Conservation (phyloP, 208 protist species). For the Crithidia fasciculata region DNA sequence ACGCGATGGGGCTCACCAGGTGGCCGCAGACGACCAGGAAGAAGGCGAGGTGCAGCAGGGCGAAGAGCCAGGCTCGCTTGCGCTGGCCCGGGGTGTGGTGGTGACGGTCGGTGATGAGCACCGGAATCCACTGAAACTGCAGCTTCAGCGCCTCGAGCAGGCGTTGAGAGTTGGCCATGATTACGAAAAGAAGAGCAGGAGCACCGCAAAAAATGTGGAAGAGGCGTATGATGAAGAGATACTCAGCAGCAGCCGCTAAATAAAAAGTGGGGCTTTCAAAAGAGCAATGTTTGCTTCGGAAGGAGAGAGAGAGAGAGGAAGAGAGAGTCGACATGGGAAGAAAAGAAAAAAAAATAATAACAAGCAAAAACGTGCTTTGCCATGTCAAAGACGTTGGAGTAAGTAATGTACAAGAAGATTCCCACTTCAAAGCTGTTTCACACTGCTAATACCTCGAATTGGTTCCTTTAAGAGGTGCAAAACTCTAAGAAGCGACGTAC, state of each 20-base stretch:
- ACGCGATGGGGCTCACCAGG: constrained; percentile 37
- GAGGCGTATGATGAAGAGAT: neutral
- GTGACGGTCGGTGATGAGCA: constrained; percentile 51
- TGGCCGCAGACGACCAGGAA: constrained; percentile 47
- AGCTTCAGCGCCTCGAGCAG: constrained; percentile 53
- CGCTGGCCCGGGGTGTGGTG: constrained; percentile 42
- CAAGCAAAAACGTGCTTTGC: too few relatives aligned
- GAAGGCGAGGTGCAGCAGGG: constrained; percentile 61
- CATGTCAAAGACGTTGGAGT: too few relatives aligned
- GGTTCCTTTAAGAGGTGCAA: too few relatives aligned
- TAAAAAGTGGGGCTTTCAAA: neutral
- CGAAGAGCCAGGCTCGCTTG: constrained; percentile 50
- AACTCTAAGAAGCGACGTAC: too few relatives aligned
- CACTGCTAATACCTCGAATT: too few relatives aligned
- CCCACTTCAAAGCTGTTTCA: too few relatives aligned
- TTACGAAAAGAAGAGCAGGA: too few relatives aligned
- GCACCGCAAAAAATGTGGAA: neutral
- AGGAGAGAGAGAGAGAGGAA: neutral
- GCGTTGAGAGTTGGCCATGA: constrained; percentile 35
- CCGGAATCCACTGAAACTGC: constrained; percentile 73
- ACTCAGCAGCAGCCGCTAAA: neutral
- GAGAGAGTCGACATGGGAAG: neutral
- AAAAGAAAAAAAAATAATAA: constrained; percentile 2
- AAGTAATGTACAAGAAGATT: too few relatives aligned
- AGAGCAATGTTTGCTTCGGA: too few relatives aligned